Conservation (phyloP, 306 rosid genomes). For the Hylodesmum podocarpum region DNA sequence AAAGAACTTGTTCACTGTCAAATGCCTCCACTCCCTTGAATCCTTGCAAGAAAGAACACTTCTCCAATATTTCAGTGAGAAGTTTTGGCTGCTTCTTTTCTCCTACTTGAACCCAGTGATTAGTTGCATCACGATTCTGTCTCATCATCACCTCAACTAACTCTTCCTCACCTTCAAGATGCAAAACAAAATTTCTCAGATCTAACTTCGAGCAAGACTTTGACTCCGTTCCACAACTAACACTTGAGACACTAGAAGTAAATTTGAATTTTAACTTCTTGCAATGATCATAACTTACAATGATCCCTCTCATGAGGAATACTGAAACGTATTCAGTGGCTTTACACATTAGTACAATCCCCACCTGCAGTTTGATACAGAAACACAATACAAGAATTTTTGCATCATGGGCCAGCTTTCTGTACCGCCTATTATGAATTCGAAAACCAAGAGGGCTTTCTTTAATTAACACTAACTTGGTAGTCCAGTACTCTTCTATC, state of each 20-base stretch:
- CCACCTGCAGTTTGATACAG: constrained; percentile 60
- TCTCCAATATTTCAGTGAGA: constrained; percentile 54
- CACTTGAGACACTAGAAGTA: constrained; percentile 13
- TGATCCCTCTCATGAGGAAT: constrained; percentile 33
- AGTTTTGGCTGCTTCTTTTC: constrained; percentile 55
- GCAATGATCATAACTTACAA: constrained; percentile 35
- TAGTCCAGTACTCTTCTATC: constrained; percentile 74
- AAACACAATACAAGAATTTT: constrained; percentile 37
- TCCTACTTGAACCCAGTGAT: constrained; percentile 65
- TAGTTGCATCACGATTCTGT: constrained; percentile 61
- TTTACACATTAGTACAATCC: constrained; percentile 62
- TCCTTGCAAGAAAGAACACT: constrained; percentile 48
- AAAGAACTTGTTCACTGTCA: constrained; percentile 55
- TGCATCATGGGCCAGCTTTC: constrained; percentile 59
- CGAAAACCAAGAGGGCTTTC: constrained; percentile 51
- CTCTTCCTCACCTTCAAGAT: constrained; percentile 86
- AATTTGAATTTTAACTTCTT: constrained; percentile 34
- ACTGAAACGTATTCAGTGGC: constrained; percentile 53
- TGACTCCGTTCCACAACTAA: constrained; percentile 34
- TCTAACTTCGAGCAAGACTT: constrained; percentile 34
- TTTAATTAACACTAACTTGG: constrained; percentile 43
- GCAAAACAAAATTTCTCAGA: constrained; percentile 65
- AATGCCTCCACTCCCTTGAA: constrained; percentile 60
- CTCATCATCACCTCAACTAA: constrained; percentile 62
- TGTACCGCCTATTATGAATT: constrained; percentile 37